Percentiles rank a stretch among this genome's conserved stretches.
phyloP scores from a whole-genome alignment of 768 basidiomycete genomes.

The Imleria badia region DNA sequence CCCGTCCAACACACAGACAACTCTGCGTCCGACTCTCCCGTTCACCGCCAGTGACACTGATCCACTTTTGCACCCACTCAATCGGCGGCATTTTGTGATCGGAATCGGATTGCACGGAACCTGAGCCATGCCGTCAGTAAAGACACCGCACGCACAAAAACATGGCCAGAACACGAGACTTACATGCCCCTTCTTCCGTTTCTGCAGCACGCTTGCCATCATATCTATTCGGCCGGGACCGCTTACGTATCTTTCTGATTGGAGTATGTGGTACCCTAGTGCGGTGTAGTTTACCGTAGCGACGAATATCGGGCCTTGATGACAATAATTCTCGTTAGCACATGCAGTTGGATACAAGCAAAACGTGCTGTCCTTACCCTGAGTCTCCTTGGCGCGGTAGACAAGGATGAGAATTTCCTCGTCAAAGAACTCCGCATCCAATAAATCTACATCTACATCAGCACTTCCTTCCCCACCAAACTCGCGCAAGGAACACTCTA shows the following conservation, averaged over 20 bases:
- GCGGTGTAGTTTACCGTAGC: slow-evolving; percentile 63
- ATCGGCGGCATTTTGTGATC: slow-evolving; percentile 56
- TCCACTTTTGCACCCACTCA: slow-evolving; percentile 53
- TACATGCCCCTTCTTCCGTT: slow-evolving; percentile 66
- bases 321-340: slow-evolving; percentile 35
- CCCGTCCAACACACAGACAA: slow-evolving; percentile 71
- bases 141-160: slow-evolving; percentile 32
- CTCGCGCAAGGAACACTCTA: slow-evolving; percentile 45
- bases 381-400: slow-evolving; percentile 47
- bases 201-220: slow-evolving; percentile 55
- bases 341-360: slow-evolving; percentile 9
- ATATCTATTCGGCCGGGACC: slow-evolving; percentile 61
- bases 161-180: slow-evolving; percentile 36
- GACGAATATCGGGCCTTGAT: slow-evolving; percentile 53
- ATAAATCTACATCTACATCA: slow-evolving; percentile 54
- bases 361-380: slow-evolving; percentile 43
- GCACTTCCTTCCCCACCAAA: slow-evolving; percentile 32
- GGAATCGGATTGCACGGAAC: slow-evolving; percentile 46
- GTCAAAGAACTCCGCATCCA: slow-evolving; percentile 80
- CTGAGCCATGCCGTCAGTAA: slow-evolving; percentile 41
- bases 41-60: slow-evolving; percentile 67
- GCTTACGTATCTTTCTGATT: slow-evolving; percentile 50
- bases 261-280: slow-evolving; percentile 57
- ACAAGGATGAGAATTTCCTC: slow-evolving; percentile 66
- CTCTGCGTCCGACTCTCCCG: slow-evolving; percentile 69